These are phyloP conservation scores for Paradendryphiella salina DNA, from an alignment of 2,329 filamentous ascomycete species.

Conservation along the genomic window DNA sequence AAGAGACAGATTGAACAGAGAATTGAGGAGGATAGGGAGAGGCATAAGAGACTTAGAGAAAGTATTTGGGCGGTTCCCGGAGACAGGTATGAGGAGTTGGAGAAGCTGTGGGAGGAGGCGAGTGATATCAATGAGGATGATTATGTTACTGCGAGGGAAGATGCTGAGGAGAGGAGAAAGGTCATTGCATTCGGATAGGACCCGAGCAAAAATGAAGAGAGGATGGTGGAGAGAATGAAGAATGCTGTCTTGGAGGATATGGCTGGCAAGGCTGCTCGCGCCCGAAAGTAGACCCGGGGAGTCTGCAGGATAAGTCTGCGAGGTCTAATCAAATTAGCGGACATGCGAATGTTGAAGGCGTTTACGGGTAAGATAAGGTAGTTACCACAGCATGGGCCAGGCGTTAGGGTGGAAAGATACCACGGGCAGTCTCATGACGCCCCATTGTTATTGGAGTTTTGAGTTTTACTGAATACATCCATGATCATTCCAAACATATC, in stretches of 20 bases:
- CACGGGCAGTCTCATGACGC: slow-evolving; percentile 22
- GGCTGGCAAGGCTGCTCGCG: neutral
- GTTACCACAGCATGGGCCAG: slow-evolving; percentile 23
- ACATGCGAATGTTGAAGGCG: slow-evolving; percentile 4
- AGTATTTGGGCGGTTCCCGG: slow-evolving; percentile 86
- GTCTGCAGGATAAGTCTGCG: neutral
- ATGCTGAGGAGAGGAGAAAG: slow-evolving; percentile 60
- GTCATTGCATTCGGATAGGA: slow-evolving; percentile 48
- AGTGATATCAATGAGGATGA: slow-evolving; percentile 90
- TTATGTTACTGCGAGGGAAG: slow-evolving; percentile 74
- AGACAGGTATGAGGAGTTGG: slow-evolving; percentile 67
- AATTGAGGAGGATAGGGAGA: slow-evolving; percentile 93
- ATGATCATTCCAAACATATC: slow-evolving; percentile 42
- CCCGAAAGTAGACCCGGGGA: neutral
- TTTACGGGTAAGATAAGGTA: neutral
- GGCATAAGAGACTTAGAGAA: slow-evolving; percentile 89
- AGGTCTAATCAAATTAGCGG: neutral
- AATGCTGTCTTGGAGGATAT: neutral
- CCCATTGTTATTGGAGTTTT: slow-evolving; percentile 21
- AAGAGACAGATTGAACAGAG: slow-evolving; percentile 91
- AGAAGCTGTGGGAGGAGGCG: slow-evolving; percentile 81
- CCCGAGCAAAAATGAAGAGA: neutral
- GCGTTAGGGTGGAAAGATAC: slow-evolving; percentile 42
- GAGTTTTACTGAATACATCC: slow-evolving; percentile 35
- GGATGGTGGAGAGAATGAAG: neutral